A percentile compares a stretch with the other conserved stretches of the same genome.
These are phyloP conservation scores for Cutaneotrichosporon sp. DNA, from an alignment of 1,284 basidiomycete genomes.

Conservation along the genomic window DNA sequence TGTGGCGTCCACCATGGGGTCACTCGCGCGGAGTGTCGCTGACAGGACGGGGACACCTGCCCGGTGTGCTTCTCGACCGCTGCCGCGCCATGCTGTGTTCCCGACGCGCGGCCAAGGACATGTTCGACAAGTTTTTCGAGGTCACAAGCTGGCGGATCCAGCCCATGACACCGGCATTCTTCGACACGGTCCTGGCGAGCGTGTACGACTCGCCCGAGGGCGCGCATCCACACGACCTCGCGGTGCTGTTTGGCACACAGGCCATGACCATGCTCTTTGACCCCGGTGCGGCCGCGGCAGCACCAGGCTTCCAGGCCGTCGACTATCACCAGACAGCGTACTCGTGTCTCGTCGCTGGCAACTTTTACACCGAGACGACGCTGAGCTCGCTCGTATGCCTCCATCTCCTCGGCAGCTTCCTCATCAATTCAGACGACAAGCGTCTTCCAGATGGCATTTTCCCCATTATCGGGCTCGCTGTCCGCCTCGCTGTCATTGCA, in stretches of 20 bases:
- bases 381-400: constrained; percentile 13
- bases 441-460: constrained; percentile 19
- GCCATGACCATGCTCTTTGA: constrained; percentile 16
- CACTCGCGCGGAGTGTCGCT: constrained; percentile 7
- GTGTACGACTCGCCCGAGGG: constrained; percentile 18
- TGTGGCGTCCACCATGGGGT: constrained; percentile 12
- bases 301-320: constrained; percentile 8
- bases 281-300: background rate
- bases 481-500: constrained; percentile 16
- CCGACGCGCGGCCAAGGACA: constrained; percentile 13
- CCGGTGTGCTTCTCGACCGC: constrained; percentile 14
- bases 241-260: constrained; percentile 14
- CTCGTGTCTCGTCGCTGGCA: constrained; percentile 17
- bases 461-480: constrained; percentile 16
- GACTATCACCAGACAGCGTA: constrained; percentile 19
- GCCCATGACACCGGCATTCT: constrained; percentile 18
- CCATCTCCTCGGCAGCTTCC: constrained; percentile 14
- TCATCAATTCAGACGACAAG: constrained; percentile 22
- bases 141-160: constrained; percentile 15
- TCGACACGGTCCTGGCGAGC: constrained; percentile 17
- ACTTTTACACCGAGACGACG: constrained; percentile 20
- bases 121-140: constrained; percentile 16
- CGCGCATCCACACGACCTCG: constrained; percentile 18
- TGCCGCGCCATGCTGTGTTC: constrained; percentile 13
- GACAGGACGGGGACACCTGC: constrained; percentile 11